phyloP scores from a whole-genome alignment of 305 asterid genomes.

The Fraxinus platypoda region DNA sequence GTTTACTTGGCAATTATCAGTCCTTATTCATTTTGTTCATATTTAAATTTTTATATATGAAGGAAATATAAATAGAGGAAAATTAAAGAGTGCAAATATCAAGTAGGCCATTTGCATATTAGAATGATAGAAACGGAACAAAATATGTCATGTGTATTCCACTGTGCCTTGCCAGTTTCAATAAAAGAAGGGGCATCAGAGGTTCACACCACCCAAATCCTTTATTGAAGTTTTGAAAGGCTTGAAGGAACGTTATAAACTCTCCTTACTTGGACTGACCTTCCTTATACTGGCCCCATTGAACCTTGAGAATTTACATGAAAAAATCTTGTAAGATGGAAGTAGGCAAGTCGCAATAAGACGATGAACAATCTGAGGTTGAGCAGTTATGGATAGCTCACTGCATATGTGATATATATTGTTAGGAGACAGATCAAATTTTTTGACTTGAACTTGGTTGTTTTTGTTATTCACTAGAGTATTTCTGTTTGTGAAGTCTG shows the following conservation, averaged over 20 bases:
- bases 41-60: neutral
- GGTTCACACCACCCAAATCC: neutral
- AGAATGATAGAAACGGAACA: neutral
- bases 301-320: neutral
- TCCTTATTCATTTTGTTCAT: neutral
- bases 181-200: conserved; percentile 2
- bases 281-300: neutral
- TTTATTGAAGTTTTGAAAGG: neutral
- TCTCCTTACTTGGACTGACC: neutral
- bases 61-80: neutral
- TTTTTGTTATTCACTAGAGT: neutral
- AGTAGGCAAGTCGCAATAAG: neutral
- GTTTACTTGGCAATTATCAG: neutral
- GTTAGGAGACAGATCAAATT: neutral
- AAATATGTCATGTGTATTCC: neutral
- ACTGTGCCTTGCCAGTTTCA: neutral
- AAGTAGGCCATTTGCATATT: neutral
- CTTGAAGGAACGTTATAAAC: neutral
- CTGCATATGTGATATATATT: neutral
- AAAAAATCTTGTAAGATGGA: conserved; percentile 7
- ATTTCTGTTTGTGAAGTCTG: neutral
- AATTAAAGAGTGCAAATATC: neutral
- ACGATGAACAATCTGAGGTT: neutral
- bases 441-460: neutral
- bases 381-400: neutral